Base-by-base conservation (phyloP, 2,329 filamentous ascomycete genomes). In the Hysterium pulicare region DNA sequence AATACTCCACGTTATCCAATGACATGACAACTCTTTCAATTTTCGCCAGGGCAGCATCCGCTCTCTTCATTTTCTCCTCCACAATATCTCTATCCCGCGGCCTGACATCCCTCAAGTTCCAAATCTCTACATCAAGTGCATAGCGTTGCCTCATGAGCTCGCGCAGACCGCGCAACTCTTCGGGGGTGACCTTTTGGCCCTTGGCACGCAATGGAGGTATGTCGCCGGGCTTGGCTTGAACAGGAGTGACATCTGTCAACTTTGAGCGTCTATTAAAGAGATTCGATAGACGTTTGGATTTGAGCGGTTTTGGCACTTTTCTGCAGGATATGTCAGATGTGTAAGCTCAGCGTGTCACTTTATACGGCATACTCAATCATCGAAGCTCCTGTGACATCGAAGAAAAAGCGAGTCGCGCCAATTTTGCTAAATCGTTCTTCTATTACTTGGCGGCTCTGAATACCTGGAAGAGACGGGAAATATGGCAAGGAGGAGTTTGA, bases 61-160 rank as follows among this genome's bases (percentile, higher is more conserved):
- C 20, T n/a, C 41, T 32, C 11, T 26, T 31, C 46, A 51, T 55
- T 19, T 50, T 46, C 5, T 46, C 48, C 15, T 42, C 10, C 4
- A 51, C 33, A 2, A 31, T 38, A 24, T 48, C 34, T 16, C 41
- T 26, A 5, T 33, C n/a, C 31, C 33, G 46, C 15, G n/a, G 9
- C 24, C 47, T 45, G 4, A 44, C 46, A n/a, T 48, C 26, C n/a
- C 46, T 33, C 35, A 44, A 30, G n/a, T 21, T 35, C 49, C 48
- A 54, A 3, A 54, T 46, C 30, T 53, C 44, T 11, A 45, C 33
- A 24, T 54, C 49, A 6, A 54, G 42, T 1, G 38, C 32, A 24
- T 54, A 54, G 3, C 46, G 39, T n/a, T 45, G 40, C 16, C 48
- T 43, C 11, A 54, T 53, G 19, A 48, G 40, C 15, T 51, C 50